phyloP scores from a whole-genome alignment of 2,329 filamentous ascomycete species.

The Rhinocladiella mackenziei region DNA sequence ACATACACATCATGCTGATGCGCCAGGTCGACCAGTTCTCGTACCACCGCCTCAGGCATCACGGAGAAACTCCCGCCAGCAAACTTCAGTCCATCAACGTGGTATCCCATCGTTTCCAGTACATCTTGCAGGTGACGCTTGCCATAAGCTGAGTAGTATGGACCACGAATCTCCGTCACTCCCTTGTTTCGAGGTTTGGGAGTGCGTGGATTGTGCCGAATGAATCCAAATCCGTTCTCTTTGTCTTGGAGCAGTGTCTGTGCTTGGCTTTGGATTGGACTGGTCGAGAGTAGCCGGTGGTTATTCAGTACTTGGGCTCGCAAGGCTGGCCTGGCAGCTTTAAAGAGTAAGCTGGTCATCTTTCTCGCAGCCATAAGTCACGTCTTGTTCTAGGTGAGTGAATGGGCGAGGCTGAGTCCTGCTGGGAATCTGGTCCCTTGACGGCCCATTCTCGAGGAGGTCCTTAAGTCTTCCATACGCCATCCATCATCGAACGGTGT shows the following conservation, averaged over 20 bases:
- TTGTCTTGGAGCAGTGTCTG: constrained; percentile 48
- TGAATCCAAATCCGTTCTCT: constrained; percentile 49
- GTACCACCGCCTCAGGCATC: constrained; percentile 45
- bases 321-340: constrained; percentile 4
- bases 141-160: constrained; percentile 55
- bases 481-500: neutral
- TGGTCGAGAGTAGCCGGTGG: constrained; percentile 12
- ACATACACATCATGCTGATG: constrained; percentile 51
- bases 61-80: constrained; percentile 52
- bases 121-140: constrained; percentile 52
- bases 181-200: constrained; percentile 48
- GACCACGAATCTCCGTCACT: constrained; percentile 55
- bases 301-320: constrained; percentile 16
- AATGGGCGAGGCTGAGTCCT: no score
- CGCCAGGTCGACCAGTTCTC: constrained; percentile 49
- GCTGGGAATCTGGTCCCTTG: no score
- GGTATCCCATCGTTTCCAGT: constrained; percentile 53
- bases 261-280: constrained; percentile 20
- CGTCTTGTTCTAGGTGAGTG: no score
- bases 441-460: no score
- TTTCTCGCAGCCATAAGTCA: constrained; percentile 14
- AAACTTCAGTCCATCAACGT: constrained; percentile 56
- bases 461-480: no score
- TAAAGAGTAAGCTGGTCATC: constrained; percentile 7
- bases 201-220: constrained; percentile 47